Evolutionary conservation across 805 yeast genomes (phyloP).

Genomic region (Pichia pseudocactophila): DNA sequence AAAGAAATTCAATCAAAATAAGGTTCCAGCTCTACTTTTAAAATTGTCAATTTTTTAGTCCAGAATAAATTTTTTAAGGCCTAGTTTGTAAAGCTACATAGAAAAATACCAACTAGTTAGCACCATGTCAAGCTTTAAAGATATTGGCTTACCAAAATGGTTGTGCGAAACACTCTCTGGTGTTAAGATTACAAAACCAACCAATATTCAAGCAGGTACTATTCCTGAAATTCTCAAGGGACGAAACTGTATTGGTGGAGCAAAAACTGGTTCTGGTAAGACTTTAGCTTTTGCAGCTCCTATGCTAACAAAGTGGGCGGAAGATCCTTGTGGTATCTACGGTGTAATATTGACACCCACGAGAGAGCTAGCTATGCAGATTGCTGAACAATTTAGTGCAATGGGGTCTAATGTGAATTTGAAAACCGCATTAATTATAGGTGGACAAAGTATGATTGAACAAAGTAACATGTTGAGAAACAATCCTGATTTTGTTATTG

Average conservation of each 20-base stretch:
- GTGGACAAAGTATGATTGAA: constrained; percentile 89
- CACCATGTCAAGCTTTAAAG: constrained; percentile 14
- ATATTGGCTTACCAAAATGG: constrained; percentile 80
- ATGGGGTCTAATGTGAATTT: constrained; percentile 85
- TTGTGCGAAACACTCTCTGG: constrained; percentile 68
- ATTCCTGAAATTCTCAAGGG: constrained; percentile 81
- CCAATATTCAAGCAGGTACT: constrained; percentile 79
- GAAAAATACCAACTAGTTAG: neutral
- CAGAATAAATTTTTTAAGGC: too few relatives aligned
- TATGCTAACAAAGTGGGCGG: constrained; percentile 88
- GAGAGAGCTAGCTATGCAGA: constrained; percentile 90
- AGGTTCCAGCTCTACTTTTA: too few relatives aligned
- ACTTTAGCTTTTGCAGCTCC: constrained; percentile 98
- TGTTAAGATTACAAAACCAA: constrained; percentile 78
- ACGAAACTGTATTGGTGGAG: constrained; percentile 94
- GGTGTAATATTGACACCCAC: constrained; percentile 89
- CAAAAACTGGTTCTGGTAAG: constrained; percentile 96
- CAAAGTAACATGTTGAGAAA: constrained; percentile 77
- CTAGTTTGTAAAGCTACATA: neutral
- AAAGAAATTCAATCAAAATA: too few relatives aligned
- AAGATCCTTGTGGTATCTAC: constrained; percentile 87
- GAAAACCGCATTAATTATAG: constrained; percentile 75
- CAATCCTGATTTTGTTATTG: constrained; percentile 89
- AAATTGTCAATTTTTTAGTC: too few relatives aligned
- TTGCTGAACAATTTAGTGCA: constrained; percentile 93